Evolutionary conservation across 176 grass and related monocot genomes (phyloP).

Genomic region (Oryza meridionalis): DNA sequence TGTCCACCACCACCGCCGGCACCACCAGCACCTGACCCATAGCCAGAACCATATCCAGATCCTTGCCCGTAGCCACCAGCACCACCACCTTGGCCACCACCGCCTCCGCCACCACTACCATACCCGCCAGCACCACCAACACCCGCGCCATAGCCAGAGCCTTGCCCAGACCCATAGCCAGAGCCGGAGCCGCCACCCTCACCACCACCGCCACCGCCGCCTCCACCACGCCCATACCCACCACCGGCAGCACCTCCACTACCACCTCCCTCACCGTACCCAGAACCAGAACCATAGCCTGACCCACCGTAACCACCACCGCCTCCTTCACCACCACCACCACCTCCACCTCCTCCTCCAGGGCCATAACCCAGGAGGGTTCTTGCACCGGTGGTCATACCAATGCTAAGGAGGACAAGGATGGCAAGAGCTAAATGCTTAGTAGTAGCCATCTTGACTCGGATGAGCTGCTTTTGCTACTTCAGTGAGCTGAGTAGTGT

Average conservation of each 20-base stretch:
- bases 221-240: conserved; percentile 8
- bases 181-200: not conserved
- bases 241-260: conserved; percentile 27
- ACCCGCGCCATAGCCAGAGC: not conserved
- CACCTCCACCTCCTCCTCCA: conserved; percentile 26
- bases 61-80: conserved; percentile 18
- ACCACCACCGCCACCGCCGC: conserved; percentile 16
- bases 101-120: not conserved
- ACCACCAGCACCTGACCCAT: conserved; percentile 11
- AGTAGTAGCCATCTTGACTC: conserved; percentile 44
- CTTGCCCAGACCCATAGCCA: conserved; percentile 25
- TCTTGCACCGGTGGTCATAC: conserved; percentile 26
- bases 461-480: not conserved
- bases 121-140: not conserved
- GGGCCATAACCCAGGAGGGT: conserved; percentile 37
- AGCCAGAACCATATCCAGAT: not conserved
- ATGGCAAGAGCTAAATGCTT: conserved; percentile 46
- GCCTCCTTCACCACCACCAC: conserved; percentile 27
- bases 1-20: not conserved
- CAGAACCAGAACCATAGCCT: conserved; percentile 28
- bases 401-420: conserved; percentile 52
- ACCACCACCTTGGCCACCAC: conserved; percentile 15
- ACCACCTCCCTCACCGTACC: conserved; percentile 40
- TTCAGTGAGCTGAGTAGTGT: conserved; percentile 3
- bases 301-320: conserved; percentile 35